A percentile compares a stretch with the other conserved stretches of the same genome.
These are phyloP conservation scores for Akebia trifoliata DNA, from an alignment of 164 flowering plant genomes.

Conservation along the genomic window DNA sequence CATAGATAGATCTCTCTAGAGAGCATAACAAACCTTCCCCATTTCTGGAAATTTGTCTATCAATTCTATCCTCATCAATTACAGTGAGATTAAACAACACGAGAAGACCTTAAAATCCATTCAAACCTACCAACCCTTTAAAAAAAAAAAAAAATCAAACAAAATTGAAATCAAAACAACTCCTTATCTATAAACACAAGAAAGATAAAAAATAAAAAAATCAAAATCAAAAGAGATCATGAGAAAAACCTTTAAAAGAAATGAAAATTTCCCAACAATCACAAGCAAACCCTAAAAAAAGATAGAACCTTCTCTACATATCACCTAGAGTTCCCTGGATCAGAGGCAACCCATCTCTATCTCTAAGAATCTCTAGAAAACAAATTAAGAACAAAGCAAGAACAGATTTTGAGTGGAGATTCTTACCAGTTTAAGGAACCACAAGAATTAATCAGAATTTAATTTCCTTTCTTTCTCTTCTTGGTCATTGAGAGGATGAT, in stretches of 20 bases:
- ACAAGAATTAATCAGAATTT: too few relatives aligned
- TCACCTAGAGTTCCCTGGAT: constrained; percentile 25
- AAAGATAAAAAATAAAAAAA: too few relatives aligned
- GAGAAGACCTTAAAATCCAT: not conserved
- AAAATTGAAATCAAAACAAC: constrained; percentile 15
- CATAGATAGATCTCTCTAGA: too few relatives aligned
- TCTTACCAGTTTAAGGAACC: not conserved
- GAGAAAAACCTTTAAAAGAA: constrained; percentile 21
- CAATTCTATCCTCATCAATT: not conserved
- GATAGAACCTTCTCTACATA: constrained; percentile 15
- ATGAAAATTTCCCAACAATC: constrained; percentile 19
- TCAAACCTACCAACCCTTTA: constrained; percentile 9
- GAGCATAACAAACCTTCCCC: too few relatives aligned
- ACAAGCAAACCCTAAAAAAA: constrained; percentile 19
- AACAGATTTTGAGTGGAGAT: too few relatives aligned
- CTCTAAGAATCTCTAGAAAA: not conserved
- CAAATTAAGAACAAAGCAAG: constrained; percentile 8
- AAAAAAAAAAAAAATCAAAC: not conserved
- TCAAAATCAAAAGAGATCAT: constrained; percentile 18
- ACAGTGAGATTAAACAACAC: not conserved
- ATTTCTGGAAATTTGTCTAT: constrained; percentile 14
- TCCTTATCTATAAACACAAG: constrained; percentile 23
- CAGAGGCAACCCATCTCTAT: constrained; percentile 26
- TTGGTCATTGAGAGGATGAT: not conserved
- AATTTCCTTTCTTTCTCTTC: not conserved